Evolutionary conservation across 495 filamentous ascomycete species (phyloP).

Genomic region (Lasiosphaeria miniovina): DNA sequence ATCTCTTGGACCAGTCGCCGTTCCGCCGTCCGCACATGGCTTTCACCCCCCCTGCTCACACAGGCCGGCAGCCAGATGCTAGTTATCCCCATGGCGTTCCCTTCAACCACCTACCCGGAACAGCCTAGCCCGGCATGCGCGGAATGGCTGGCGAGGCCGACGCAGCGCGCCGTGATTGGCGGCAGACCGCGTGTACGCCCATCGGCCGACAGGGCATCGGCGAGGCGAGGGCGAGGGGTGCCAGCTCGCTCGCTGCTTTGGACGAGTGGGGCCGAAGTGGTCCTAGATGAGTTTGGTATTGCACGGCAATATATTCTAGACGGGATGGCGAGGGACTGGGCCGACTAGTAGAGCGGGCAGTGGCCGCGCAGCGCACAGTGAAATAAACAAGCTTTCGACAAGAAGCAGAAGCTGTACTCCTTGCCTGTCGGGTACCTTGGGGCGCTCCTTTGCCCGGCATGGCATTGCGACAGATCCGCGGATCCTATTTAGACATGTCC

Average conservation of each 20-base stretch:
- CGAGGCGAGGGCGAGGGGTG: background rate
- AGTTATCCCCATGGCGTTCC: conserved; percentile 12
- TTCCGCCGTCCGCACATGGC: no score
- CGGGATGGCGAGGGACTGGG: background rate
- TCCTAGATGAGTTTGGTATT: conserved; percentile 1
- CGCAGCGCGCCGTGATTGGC: conserved; percentile 24
- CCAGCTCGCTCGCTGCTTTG: background rate
- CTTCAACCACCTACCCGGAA: conserved; percentile 39
- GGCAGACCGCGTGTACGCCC: conserved; percentile 14
- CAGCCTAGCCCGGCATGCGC: conserved; percentile 32
- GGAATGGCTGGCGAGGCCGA: conserved; percentile 22
- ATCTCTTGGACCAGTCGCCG: no score
- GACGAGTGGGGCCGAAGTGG: background rate
- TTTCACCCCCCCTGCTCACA: no score
- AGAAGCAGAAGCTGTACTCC: no score
- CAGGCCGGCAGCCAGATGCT: no score
- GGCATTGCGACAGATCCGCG: no score
- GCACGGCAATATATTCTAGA: conserved; percentile 5
- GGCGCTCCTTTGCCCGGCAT: no score
- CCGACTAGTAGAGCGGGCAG: background rate
- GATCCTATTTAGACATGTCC: no score
- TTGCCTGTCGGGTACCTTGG: no score
- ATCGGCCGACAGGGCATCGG: conserved; percentile 18
- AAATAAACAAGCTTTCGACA: no score
- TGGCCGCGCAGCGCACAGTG: background rate